Evolutionary conservation across 2,329 filamentous ascomycete species (phyloP).

Genomic region (Cladosporium sphaerospermum): DNA sequence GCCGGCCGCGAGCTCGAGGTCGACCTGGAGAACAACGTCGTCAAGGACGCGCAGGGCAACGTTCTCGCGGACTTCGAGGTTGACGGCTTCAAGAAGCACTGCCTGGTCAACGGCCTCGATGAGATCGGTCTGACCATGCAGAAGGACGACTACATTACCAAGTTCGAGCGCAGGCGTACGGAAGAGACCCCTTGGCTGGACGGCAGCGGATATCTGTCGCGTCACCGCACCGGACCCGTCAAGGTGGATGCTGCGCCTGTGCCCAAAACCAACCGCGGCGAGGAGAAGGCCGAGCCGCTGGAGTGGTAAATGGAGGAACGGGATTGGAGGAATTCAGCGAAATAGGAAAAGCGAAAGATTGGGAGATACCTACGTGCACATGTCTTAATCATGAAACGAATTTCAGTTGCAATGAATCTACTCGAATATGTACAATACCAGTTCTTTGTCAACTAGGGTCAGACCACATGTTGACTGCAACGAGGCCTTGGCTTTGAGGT

Average conservation of each 20-base stretch:
- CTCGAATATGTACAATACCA: no score
- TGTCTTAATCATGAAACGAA: constrained; percentile 6
- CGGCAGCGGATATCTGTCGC: constrained; percentile 70
- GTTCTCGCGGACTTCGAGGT: constrained; percentile 76
- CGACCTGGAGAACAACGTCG: constrained; percentile 76
- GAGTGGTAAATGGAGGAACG: constrained; percentile 61
- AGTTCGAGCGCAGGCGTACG: constrained; percentile 73
- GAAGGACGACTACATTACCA: constrained; percentile 78
- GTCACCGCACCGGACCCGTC: constrained; percentile 50
- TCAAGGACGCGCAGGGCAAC: constrained; percentile 69
- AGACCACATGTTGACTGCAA: no score
- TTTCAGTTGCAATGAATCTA: background rate
- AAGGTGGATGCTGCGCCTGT: constrained; percentile 63
- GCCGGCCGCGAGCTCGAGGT: constrained; percentile 82
- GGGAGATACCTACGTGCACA: background rate
- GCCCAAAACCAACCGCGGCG: constrained; percentile 82
- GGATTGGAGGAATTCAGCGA: background rate
- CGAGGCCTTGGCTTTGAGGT: no score
- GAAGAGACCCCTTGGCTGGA: constrained; percentile 84
- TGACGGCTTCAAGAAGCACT: constrained; percentile 91
- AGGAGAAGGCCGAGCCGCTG: constrained; percentile 75
- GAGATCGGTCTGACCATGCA: constrained; percentile 95
- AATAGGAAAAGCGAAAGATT: background rate
- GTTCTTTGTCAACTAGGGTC: no score
- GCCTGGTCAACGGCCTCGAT: constrained; percentile 85